Evolutionary conservation across 2,329 filamentous ascomycete species (phyloP), one percentile per base, ranked within the genome.

Genomic region (Spiromastix sp.): DNA sequence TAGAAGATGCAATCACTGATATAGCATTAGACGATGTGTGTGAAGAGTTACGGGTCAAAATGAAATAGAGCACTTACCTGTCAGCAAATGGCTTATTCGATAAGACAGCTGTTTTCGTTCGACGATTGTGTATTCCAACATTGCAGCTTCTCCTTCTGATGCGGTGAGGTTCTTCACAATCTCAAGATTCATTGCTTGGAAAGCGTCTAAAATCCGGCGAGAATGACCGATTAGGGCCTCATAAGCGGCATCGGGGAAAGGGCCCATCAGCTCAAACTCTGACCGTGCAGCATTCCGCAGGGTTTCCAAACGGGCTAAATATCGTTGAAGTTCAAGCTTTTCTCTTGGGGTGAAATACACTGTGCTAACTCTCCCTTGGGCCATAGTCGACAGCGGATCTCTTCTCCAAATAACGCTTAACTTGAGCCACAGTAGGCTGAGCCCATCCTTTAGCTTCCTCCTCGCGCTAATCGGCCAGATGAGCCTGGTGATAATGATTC

Each of bases 361-460:
- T 37, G 65, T 49, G 22, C 70, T 61, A 3, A 74, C 65, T n/a
- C 47, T 42, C 40, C 70, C 75, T 30, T 77, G 70, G 1, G 78
- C 64, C 37, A 94, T 70, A 5, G 79, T 75, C 4, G 82, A 80
- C 16, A 98, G 66, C 0, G 91, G 91, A 6, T 93, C 89, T 29
- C 87, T 77, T 61, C 89, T 93, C 91, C 91, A 98, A 45, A 96
- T 87, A 21, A 98, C 71, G 11, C 86, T 85, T 77, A 98, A 87
- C 39, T 93, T 84, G 5, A 98, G 70, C 74, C 91, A 96, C 9
- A 98, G 67, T n/a, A 94, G 69, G 18, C 85, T 84, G 8, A 95
- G 70, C 2, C 89, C 89, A 49, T 93, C 81, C 51, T 91, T 85
- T 49, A 96, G 79, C 60, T 93, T 93, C 43, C 73, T 71, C 28